Percentiles rank a stretch among this genome's conserved stretches.
phyloP scores from a whole-genome alignment of 371 early-diverging fungal species.

The Rhizopus stolonifer region DNA sequence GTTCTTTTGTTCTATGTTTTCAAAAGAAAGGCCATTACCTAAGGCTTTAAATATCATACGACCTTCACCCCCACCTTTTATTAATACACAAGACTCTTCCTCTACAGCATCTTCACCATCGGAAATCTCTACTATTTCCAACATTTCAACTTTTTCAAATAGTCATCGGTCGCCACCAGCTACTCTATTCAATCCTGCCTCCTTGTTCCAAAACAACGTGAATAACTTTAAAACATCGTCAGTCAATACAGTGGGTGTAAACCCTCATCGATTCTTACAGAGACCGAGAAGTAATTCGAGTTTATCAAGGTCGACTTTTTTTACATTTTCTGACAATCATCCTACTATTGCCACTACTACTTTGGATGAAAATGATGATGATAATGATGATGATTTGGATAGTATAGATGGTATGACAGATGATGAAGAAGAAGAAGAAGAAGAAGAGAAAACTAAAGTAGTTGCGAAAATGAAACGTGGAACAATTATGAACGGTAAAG shows the following conservation, averaged over 20 bases:
- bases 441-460: constrained; percentile 25
- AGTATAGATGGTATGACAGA: constrained; percentile 21
- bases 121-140: constrained; percentile 25
- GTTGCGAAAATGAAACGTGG: constrained; percentile 47
- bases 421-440: constrained; percentile 18
- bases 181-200: constrained; percentile 20
- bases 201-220: constrained; percentile 22
- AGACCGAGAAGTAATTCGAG: constrained; percentile 32
- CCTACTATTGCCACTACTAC: background rate
- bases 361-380: background rate
- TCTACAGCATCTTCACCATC: constrained; percentile 27
- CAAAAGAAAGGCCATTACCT: constrained; percentile 26
- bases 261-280: constrained; percentile 28
- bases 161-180: constrained; percentile 21
- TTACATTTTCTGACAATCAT: constrained; percentile 11
- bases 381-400: constrained; percentile 14
- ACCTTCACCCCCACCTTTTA: constrained; percentile 22
- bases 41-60: constrained; percentile 38
- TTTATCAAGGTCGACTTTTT: constrained; percentile 24
- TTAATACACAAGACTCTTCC: constrained; percentile 16
- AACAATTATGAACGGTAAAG: constrained; percentile 52
- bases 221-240: constrained; percentile 9
- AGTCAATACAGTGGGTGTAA: constrained; percentile 20
- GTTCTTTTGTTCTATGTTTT: constrained; percentile 16
- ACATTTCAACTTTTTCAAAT: constrained; percentile 11